phyloP scores from a whole-genome alignment of 306 rosid species.

The Cicer pinnatifidum region DNA sequence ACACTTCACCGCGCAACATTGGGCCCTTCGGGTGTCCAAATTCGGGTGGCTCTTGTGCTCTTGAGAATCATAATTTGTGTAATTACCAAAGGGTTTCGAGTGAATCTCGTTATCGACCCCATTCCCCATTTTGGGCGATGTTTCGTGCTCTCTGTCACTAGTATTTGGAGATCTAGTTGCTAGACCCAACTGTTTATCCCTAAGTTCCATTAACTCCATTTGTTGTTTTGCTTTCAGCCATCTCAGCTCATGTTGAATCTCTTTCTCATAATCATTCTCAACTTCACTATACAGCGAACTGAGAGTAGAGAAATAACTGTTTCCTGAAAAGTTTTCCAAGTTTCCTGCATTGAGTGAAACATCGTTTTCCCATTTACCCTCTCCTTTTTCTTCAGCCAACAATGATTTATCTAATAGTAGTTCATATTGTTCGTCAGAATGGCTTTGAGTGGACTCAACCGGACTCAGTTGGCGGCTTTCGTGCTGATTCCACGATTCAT shows the following conservation, averaged over 20 bases:
- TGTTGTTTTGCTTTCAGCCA: constrained; percentile 79
- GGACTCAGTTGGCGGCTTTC: constrained; percentile 74
- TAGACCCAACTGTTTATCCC: constrained; percentile 55
- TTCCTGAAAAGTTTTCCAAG: constrained; percentile 53
- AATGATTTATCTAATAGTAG: constrained; percentile 51
- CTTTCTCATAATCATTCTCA: constrained; percentile 51
- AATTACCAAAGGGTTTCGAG: constrained; percentile 44
- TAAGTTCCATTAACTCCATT: constrained; percentile 60
- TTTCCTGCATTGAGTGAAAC: constrained; percentile 34
- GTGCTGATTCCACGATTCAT: constrained; percentile 62
- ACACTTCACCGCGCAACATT: constrained; percentile 52
- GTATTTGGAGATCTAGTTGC: constrained; percentile 47
- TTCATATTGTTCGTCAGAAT: constrained; percentile 67
- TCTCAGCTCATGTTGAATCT: constrained; percentile 65
- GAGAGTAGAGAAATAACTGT: constrained; percentile 46
- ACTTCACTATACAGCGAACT: constrained; percentile 47
- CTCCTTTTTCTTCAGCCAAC: constrained; percentile 45
- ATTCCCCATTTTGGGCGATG: constrained; percentile 41
- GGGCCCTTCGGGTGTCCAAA: constrained; percentile 56
- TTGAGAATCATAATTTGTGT: constrained; percentile 38
- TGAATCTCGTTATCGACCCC: constrained; percentile 41
- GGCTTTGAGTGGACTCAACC: constrained; percentile 66
- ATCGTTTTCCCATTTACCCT: constrained; percentile 45
- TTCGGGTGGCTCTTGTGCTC: constrained; percentile 52
- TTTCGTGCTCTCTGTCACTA: constrained; percentile 42